These are phyloP conservation scores for Xerocomellus dryophilus DNA, from an alignment of 768 basidiomycete genomes.

Conservation along the genomic window DNA sequence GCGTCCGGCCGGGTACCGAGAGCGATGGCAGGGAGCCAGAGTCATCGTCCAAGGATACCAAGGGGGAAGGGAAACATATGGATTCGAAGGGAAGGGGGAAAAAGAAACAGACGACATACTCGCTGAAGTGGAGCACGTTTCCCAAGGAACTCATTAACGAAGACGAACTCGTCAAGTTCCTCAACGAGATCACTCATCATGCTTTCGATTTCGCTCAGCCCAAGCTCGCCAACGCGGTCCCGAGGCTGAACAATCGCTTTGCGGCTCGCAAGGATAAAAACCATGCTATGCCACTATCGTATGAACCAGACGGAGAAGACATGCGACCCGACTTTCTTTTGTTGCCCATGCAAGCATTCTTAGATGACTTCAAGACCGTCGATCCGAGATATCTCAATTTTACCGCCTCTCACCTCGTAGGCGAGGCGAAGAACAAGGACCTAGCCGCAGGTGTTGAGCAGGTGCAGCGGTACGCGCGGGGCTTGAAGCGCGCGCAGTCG, in stretches of 20 bases:
- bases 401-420: too few species aligned
- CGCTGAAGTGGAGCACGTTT: slow-evolving; percentile 5
- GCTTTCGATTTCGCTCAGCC: background rate
- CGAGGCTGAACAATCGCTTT: background rate
- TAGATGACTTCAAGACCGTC: too few species aligned
- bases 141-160: slow-evolving; percentile 1
- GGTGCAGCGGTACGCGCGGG: background rate
- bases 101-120: background rate
- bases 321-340: too few species aligned
- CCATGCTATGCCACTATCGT: too few species aligned
- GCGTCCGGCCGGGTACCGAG: background rate
- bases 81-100: background rate
- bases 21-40: background rate
- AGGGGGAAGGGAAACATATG: background rate
- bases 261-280: too few species aligned
- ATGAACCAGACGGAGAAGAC: too few species aligned
- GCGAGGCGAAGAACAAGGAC: too few species aligned
- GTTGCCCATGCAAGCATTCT: too few species aligned
- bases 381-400: too few species aligned
- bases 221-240: background rate
- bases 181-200: slow-evolving; percentile 2
- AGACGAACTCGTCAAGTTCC: slow-evolving; percentile 6
- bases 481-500: slow-evolving; percentile 1
- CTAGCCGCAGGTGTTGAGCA: too few species aligned
- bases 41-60: background rate